Base-by-base conservation (phyloP, 2,329 filamentous ascomycete genomes). In the Alternaria sp. region DNA sequence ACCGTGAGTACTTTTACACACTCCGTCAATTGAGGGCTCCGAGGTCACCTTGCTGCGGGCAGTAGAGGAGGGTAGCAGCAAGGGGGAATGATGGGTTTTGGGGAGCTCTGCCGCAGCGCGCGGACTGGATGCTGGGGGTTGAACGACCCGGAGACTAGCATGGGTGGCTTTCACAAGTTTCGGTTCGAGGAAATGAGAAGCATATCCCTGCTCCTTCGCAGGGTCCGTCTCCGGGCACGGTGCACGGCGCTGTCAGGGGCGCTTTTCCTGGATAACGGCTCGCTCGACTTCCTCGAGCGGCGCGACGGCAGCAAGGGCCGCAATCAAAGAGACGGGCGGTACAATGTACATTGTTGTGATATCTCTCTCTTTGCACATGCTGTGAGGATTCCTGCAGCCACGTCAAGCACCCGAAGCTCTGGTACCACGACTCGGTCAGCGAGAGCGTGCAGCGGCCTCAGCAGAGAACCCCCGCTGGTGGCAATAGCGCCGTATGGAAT, bases 41-140 rank as follows among this genome's bases (percentile, higher is more conserved):
- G 70, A 69, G 65, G 63, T 74, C 65, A 72, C 75, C 76, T 77
- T 75, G 74, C 75, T 77, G 72, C 69, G 71, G 66, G 71, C 74
- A 76, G 73, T 72, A 41, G 72, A 76, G 72, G 71, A 76, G 70
- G 62, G 66, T 68, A 65, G 70, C 73, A 71, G 73, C 73, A 73
- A 77, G 74, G 72, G 68, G 74, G 68, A 64, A 64, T 65, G 61
- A 64, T 70, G 71, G 71, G 69, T 76, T 76, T 76, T 77, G 72
- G 73, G 73, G 71, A 71, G 60, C 61, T 62, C 64, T 75, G 73
- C 70, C 64, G 67, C 68, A 60, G 61, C 64, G 61, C 63, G 72
- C 63, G 73, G 72, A 65, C 67, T 68, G 65, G 64, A 73, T 42
- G 71, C 71, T 73, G 69, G 73, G 67, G 66, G 67, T 67, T 49